Percentiles rank a stretch among this genome's conserved stretches.
These are phyloP conservation scores for Monosporascus cannonballus DNA, from an alignment of 2,329 filamentous ascomycete genomes.

Conservation along the genomic window DNA sequence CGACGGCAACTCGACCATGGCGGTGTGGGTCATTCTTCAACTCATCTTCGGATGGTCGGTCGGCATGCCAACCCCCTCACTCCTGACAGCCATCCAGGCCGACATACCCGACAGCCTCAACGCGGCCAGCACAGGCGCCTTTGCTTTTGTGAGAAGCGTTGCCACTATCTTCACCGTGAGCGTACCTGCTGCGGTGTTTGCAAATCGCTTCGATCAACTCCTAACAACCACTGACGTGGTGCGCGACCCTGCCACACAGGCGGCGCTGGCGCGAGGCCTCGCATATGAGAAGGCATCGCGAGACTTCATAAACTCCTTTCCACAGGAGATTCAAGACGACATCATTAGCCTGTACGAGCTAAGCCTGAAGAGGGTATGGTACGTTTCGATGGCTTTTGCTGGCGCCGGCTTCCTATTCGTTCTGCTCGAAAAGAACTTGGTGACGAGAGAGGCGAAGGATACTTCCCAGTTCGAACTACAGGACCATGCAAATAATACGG, in stretches of 20 bases:
- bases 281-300: neutral
- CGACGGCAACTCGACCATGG: constrained; percentile 22
- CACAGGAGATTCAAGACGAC: neutral
- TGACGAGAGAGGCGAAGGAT: neutral
- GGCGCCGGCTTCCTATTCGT: neutral
- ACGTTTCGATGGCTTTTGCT: neutral
- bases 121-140: constrained; percentile 26
- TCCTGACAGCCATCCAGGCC: constrained; percentile 31
- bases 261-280: neutral
- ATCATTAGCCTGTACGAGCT: neutral
- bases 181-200: constrained; percentile 31
- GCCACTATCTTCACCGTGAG: constrained; percentile 34
- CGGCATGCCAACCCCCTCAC: constrained; percentile 30
- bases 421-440: neutral
- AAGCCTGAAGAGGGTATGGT: neutral
- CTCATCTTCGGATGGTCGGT: constrained; percentile 28
- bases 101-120: constrained; percentile 20
- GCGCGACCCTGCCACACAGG: neutral
- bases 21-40: constrained; percentile 29
- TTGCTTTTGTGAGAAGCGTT: constrained; percentile 32
- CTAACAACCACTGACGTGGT: neutral
- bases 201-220: neutral
- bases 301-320: neutral
- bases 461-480: neutral
- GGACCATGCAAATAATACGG: too few relatives aligned